These are phyloP conservation scores for Nigrospora osmanthi DNA, from an alignment of 2,329 filamentous ascomycete genomes.

Conservation along the genomic window DNA sequence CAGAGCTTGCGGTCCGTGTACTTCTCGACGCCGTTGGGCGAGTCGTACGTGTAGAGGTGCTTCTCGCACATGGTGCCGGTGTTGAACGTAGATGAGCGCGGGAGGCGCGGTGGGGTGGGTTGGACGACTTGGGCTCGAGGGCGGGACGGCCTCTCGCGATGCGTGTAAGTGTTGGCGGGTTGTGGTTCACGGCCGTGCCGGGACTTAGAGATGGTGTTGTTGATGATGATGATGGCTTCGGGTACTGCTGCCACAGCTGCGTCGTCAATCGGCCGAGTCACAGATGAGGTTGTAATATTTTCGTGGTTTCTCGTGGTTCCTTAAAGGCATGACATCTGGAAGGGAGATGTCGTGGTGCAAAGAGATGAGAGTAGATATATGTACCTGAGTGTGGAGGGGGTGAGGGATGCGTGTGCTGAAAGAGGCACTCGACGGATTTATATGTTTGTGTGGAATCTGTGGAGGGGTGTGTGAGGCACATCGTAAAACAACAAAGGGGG, in stretches of 20 bases:
- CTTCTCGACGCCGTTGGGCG: too few species aligned
- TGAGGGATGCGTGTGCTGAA: too few species aligned
- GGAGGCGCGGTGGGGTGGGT: slow-evolving; percentile 1
- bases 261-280: slow-evolving; percentile 6
- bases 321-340: slow-evolving; percentile 5
- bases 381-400: too few species aligned
- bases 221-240: slow-evolving; percentile 4
- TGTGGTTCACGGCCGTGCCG: slow-evolving; percentile 1
- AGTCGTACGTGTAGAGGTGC: slow-evolving; percentile 1
- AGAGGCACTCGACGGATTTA: too few species aligned
- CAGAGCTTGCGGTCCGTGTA: too few species aligned
- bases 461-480: too few species aligned
- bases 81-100: slow-evolving; percentile 3
- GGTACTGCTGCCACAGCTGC: slow-evolving; percentile 4
- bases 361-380: too few species aligned
- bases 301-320: slow-evolving; percentile 1
- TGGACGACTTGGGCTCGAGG: slow-evolving; percentile 3
- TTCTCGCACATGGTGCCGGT: slow-evolving; percentile 7
- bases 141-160: slow-evolving; percentile 1
- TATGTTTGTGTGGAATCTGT: too few species aligned
- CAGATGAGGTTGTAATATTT: slow-evolving; percentile 2
- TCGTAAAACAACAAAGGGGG: too few species aligned
- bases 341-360: not conserved
- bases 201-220: slow-evolving; percentile 5
- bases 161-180: not conserved